Percentiles rank a stretch among this genome's conserved stretches.
Evolutionary conservation across 768 basidiomycete genomes (phyloP).

Genomic region (Pleurotus djamor): DNA sequence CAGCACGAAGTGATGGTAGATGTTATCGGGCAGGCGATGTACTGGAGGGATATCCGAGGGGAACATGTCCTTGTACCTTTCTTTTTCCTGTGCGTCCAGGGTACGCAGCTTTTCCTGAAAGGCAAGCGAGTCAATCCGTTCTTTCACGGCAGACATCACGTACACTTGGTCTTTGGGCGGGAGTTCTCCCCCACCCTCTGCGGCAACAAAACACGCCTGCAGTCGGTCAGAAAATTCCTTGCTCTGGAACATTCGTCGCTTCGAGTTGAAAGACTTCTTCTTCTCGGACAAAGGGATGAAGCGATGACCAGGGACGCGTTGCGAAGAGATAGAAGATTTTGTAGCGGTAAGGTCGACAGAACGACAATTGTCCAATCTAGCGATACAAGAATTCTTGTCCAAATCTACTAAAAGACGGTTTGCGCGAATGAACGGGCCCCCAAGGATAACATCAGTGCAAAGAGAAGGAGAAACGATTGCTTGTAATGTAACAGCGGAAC

Average conservation of each 20-base stretch:
- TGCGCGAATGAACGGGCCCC: not conserved
- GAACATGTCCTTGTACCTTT: not conserved
- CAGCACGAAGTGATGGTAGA: conserved; percentile 14
- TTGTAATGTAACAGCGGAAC: not conserved
- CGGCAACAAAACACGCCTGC: not conserved
- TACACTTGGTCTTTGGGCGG: not conserved
- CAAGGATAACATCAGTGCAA: not conserved
- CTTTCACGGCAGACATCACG: not conserved
- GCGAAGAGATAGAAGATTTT: not conserved
- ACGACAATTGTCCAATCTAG: not conserved
- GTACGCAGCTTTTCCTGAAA: not conserved
- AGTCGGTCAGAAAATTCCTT: not conserved
- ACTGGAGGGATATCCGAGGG: conserved; percentile 15
- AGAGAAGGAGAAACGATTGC: not conserved
- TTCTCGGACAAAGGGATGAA: not conserved
- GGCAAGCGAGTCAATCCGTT: not conserved
- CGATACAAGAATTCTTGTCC: not conserved
- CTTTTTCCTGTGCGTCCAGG: not conserved
- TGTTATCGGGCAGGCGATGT: conserved; percentile 14
- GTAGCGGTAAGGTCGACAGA: not conserved
- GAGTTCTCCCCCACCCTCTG: not conserved
- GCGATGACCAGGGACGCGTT: not conserved
- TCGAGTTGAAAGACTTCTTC: not conserved
- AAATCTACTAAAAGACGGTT: not conserved
- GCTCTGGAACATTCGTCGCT: not conserved